Evolutionary conservation across 176 grass and related monocot genomes (phyloP), one percentile per base, ranked within the genome.

Genomic region (Zoysia pacifica): DNA sequence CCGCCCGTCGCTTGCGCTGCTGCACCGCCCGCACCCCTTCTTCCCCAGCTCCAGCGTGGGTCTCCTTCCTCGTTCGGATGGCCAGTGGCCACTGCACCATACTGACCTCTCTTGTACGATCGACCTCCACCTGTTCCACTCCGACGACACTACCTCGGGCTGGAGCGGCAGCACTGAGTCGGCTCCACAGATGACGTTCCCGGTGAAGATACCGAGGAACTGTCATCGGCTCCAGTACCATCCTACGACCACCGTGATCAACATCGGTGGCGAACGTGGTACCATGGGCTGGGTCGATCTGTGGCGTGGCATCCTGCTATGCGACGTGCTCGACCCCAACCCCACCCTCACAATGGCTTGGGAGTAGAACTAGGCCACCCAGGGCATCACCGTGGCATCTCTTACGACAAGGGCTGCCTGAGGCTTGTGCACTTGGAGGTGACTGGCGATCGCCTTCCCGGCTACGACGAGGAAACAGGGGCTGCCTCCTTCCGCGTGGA

Each of bases 281-380:
- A 77, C 74, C 45, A 39, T 64, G 7, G 28, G 62, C 10, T 65
- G 60, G 60, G 74, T 77, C 14, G 74, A 77, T 64, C 60, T 49
- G 1, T 77, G 74, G 74, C 20, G 28, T 10, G 47, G 60, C 10
- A 11, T 77, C 6, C 44, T 77, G 45, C 20, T 77, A 7, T 65
- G 60, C 14, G 45, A 77, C 7, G 19, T 77, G 59, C 74, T 77
- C 19, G 10, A 1, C 12, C 0, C 6, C 41, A 2, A 65, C 0
- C 20, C 8, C 0, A 16, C 7, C 4, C 58, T 77, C 7, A 62
- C 43, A 0, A 48, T 5, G 74, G 74, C 11, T 18, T 4, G 2
- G 74, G 13, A 1, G 2, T 16, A 10, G 0, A 48, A 39, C 28
- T 62, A 1, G 75, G 75, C 19, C 4, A 2, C 45, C 59, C 3